Percentiles rank a stretch among this genome's conserved stretches.
These are phyloP conservation scores for Eimeria praecox DNA, from an alignment of 169 alveolate species.

Conservation along the genomic window DNA sequence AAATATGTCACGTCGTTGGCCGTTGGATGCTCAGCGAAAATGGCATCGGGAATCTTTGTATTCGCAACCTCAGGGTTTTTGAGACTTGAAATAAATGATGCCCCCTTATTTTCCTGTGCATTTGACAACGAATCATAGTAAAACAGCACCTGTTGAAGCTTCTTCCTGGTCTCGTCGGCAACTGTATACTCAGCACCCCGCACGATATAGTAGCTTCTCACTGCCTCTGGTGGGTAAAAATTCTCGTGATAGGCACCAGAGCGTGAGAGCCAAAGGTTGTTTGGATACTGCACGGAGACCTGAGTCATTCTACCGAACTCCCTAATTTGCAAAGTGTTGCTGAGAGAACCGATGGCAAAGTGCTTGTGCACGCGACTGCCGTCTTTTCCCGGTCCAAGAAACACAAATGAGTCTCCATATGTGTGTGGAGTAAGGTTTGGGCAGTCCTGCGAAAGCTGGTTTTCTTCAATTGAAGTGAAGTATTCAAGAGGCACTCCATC, in stretches of 20 bases:
- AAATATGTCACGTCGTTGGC: slow-evolving; percentile 71
- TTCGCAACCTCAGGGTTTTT: slow-evolving; percentile 39
- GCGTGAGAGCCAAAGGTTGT: slow-evolving; percentile 72
- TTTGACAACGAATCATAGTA: slow-evolving; percentile 61
- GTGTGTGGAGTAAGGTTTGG: slow-evolving; percentile 56
- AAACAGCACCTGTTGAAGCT: slow-evolving; percentile 65
- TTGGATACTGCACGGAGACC: slow-evolving; percentile 67
- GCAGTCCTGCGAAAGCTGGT: slow-evolving; percentile 55
- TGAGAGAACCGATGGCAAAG: slow-evolving; percentile 63
- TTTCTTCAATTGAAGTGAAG: slow-evolving; percentile 59
- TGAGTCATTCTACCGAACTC: slow-evolving; percentile 61
- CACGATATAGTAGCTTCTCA: slow-evolving; percentile 63
- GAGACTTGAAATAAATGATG: slow-evolving; percentile 45
- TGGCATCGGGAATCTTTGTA: slow-evolving; percentile 69
- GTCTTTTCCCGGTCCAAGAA: slow-evolving; percentile 64
- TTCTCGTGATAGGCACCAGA: slow-evolving; percentile 71
- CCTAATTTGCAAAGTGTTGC: slow-evolving; percentile 64
- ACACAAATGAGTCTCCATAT: slow-evolving; percentile 59
- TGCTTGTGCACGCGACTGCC: slow-evolving; percentile 66
- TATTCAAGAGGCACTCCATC: slow-evolving; percentile 64
- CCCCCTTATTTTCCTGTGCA: slow-evolving; percentile 61
- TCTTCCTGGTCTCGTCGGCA: slow-evolving; percentile 51
- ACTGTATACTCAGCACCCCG: slow-evolving; percentile 70
- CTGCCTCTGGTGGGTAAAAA: slow-evolving; percentile 61
- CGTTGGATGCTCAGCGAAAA: slow-evolving; percentile 65